Base-by-base conservation (phyloP, 257 asterid genomes). In the Fraxinus quadrangulata region DNA sequence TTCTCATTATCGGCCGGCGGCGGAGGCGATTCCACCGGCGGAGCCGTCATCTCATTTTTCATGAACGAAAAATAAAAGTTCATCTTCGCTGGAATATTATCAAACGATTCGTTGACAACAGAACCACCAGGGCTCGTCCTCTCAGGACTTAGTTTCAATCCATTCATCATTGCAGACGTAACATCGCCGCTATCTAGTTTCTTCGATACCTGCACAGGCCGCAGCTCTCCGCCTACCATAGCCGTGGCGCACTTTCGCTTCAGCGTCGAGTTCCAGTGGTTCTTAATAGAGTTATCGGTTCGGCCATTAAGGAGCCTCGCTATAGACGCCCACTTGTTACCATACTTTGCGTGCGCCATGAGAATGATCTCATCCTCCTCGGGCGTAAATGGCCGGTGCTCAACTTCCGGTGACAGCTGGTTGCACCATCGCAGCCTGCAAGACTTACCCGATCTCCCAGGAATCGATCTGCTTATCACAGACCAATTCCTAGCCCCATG, bases 351-450 rank as follows among this genome's bases (percentile, higher is more conserved):
- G 26, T 86, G 92, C 70, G 89, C 90, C 75, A 26, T 21, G 6
- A 88, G 51, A n/a, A 88, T 84, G 12, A 83, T 72, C 10, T 67
- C 85, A 23, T 88, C 90, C 79, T 88, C 92, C 76, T 88, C 87
- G 40, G 72, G 79, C 75, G 89, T 77, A 83, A 88, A 88, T 74
- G 90, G 67, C 3, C 86, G 85, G 67, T 79, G 87, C 82, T 78
- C 79, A 63, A 88, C 90, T 73, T n/a, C 85, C 79, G 92, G 92
- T 4, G 92, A 84, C 2, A 88, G 87, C 86, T 88, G 90, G 31
- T 88, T 88, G 65, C 89, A 86, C 92, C 90, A 86, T 74, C 92
- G 84, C 75, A 86, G 49, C 1, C 92, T 79, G 77, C 92, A 88
- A n/a, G 92, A 88, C 47, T 86, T 86, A 13, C 92, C 90, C 47